Evolutionary conservation across 495 filamentous ascomycete species (phyloP).

Genomic region (Aspergillus sclerotioniger): DNA sequence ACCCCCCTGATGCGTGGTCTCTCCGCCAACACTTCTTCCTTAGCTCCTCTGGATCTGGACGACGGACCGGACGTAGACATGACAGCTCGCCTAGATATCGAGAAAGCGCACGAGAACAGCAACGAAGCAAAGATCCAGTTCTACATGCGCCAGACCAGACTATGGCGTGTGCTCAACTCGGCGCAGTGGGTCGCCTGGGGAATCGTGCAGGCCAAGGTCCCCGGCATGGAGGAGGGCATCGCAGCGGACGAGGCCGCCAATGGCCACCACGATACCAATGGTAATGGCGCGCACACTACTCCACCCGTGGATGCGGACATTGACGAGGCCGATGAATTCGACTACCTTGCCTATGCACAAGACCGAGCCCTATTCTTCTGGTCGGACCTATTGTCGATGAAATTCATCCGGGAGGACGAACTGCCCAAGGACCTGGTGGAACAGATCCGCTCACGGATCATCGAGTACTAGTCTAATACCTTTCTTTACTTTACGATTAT

Average conservation of each 20-base stretch:
- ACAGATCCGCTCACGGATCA: conserved; percentile 54
- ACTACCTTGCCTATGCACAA: conserved; percentile 89
- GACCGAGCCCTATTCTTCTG: conserved; percentile 90
- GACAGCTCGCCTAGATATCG: conserved; percentile 46
- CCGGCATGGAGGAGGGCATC: conserved; percentile 53
- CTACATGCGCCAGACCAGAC: conserved; percentile 70
- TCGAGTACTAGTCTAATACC: conserved; percentile 47
- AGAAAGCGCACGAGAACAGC: conserved; percentile 56
- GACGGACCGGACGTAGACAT: conserved; percentile 25
- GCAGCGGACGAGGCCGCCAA: conserved; percentile 14
- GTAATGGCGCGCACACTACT: conserved; percentile 15
- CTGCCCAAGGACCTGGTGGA: conserved; percentile 60
- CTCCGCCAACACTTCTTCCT: conserved; percentile 28
- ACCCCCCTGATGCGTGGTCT: conserved; percentile 40
- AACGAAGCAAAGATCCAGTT: conserved; percentile 61
- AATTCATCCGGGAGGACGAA: conserved; percentile 68
- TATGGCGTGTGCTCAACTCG: conserved; percentile 84
- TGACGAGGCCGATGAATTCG: conserved; percentile 68
- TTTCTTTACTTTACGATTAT: background rate
- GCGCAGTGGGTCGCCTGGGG: conserved; percentile 97
- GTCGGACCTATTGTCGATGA: conserved; percentile 77
- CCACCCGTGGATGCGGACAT: conserved; percentile 24
- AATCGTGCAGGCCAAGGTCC: conserved; percentile 86
- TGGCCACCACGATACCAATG: conserved; percentile 2
- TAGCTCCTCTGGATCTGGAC: conserved; percentile 37